These are phyloP conservation scores for Trametes cinnabarina DNA, from an alignment of 768 basidiomycete genomes.

Conservation along the genomic window DNA sequence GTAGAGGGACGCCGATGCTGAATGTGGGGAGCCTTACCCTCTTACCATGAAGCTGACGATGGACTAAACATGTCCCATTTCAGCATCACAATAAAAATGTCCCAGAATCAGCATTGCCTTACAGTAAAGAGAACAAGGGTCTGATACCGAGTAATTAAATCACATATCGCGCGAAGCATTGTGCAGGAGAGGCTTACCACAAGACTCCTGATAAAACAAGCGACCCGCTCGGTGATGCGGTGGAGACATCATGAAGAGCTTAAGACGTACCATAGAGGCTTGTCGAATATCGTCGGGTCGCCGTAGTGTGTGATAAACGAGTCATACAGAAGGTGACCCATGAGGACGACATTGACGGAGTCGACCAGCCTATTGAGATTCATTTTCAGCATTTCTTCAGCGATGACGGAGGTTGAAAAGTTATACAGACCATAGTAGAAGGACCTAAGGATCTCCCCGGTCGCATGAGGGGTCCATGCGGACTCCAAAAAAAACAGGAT, in stretches of 20 bases:
- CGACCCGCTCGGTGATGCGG: background rate
- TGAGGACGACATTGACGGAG: background rate
- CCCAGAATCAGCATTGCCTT: background rate
- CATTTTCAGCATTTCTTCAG: background rate
- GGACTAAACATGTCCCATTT: background rate
- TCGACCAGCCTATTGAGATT: background rate
- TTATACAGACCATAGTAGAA: background rate
- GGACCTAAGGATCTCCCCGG: background rate
- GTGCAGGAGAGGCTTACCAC: background rate
- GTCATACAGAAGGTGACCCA: conserved; percentile 6
- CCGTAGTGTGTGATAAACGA: conserved; percentile 5
- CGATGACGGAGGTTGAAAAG: background rate
- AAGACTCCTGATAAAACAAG: background rate
- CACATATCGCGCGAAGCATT: background rate
- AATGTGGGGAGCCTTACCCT: background rate
- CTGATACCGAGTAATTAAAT: background rate
- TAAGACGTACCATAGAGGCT: conserved; percentile 1
- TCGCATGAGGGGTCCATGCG: background rate
- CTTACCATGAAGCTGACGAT: conserved; percentile 13
- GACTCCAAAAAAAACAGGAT: background rate
- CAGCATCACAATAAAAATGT: background rate
- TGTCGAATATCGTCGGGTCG: background rate
- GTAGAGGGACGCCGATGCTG: background rate
- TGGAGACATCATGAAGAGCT: background rate
- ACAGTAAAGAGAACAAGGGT: conserved; percentile 1